Evolutionary conservation across 345 rosid species (phyloP).

Genomic region (Sisymbrium irio): DNA sequence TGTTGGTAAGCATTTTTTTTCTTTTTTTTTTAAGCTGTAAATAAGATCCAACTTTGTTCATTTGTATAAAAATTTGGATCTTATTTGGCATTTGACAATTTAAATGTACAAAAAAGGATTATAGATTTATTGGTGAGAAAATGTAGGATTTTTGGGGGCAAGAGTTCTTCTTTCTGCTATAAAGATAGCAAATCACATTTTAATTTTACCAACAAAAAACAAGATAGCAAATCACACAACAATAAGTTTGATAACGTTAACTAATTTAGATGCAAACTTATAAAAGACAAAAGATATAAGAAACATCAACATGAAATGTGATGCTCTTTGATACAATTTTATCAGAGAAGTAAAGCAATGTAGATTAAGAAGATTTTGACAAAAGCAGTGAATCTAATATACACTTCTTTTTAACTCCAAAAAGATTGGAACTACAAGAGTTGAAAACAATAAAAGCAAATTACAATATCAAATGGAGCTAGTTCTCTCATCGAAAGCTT

Average conservation of each 20-base stretch:
- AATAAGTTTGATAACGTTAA: too few species aligned
- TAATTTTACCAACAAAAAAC: too few species aligned
- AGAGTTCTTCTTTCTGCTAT: background rate
- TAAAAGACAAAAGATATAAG: background rate
- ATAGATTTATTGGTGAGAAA: background rate
- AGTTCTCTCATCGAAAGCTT: background rate
- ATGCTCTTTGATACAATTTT: background rate
- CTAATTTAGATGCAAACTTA: background rate
- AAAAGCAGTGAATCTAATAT: background rate
- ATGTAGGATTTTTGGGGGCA: background rate
- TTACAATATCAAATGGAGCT: background rate
- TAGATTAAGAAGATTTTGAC: background rate
- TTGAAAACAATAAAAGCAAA: background rate
- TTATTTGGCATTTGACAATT: background rate
- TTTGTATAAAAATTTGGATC: background rate
- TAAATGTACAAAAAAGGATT: background rate
- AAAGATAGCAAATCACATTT: too few species aligned
- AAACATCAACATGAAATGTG: background rate
- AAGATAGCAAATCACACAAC: too few species aligned
- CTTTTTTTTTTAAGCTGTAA: background rate
- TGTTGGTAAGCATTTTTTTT: conserved; percentile 2
- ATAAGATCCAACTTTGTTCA: background rate
- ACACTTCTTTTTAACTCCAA: background rate
- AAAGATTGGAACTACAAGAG: background rate
- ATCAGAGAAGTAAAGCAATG: background rate